Conservation (phyloP, 169 alveolate species). For the Eimeria necatrix region DNA sequence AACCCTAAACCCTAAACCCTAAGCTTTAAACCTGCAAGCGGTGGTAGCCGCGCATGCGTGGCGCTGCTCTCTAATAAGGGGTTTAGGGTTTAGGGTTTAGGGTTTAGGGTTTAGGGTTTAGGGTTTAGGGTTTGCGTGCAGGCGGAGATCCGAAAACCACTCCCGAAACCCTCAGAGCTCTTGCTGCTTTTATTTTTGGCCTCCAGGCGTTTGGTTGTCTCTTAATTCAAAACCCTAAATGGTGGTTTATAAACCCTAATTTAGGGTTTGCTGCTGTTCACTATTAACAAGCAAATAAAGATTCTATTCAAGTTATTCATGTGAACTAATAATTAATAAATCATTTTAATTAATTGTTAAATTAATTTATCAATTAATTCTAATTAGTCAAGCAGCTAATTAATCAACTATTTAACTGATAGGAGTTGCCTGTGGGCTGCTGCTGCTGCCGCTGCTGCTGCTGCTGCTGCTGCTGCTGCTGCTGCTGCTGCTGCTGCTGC, state of each 20-base stretch:
- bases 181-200: background rate
- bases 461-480: conserved; percentile 4
- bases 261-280: too few relatives aligned
- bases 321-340: too few relatives aligned
- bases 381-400: too few relatives aligned
- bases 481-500: conserved; percentile 5
- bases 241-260: background rate
- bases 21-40: background rate
- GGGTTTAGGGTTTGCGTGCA: background rate
- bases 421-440: background rate
- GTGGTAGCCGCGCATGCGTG: background rate
- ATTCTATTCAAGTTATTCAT: too few relatives aligned
- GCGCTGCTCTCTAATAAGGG: background rate
- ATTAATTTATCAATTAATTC: too few relatives aligned
- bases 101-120: conserved; percentile 6
- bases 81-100: background rate
- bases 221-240: background rate
- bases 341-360: too few relatives aligned
- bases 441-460: conserved; percentile 8
- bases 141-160: background rate
- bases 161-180: background rate
- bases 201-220: background rate
- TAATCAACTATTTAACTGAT: background rate
- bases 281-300: too few relatives aligned
- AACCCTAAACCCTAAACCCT: conserved; percentile 7